phyloP scores from a whole-genome alignment of 2,329 filamentous ascomycete species.

The Aspergillus versicolor region DNA sequence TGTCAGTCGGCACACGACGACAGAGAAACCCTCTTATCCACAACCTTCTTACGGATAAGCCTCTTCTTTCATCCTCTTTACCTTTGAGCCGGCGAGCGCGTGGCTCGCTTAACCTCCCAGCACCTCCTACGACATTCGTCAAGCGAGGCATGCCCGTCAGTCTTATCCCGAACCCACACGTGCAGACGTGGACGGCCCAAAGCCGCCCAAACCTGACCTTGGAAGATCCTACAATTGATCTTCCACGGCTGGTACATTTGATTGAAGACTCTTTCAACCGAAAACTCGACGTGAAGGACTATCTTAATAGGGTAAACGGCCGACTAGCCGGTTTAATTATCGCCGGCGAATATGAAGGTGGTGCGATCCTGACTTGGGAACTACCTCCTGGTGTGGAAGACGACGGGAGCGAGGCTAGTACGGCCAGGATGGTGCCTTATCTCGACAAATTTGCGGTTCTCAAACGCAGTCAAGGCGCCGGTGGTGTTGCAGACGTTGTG shows the following conservation, averaged over 20 bases:
- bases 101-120: constrained; percentile 35
- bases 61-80: constrained; percentile 85
- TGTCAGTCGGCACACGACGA: constrained; percentile 55
- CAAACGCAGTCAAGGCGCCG: constrained; percentile 81
- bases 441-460: constrained; percentile 97
- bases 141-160: constrained; percentile 89
- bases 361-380: constrained; percentile 94
- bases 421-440: constrained; percentile 76
- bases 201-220: constrained; percentile 64
- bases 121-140: constrained; percentile 71
- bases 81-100: constrained; percentile 64
- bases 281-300: constrained; percentile 78
- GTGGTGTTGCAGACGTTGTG: constrained; percentile 90
- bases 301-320: constrained; percentile 74
- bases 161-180: constrained; percentile 71
- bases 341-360: constrained; percentile 94
- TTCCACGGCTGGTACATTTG: constrained; percentile 76
- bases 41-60: constrained; percentile 93
- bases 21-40: constrained; percentile 86
- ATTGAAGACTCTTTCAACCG: constrained; percentile 93
- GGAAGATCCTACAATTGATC: constrained; percentile 77
- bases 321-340: constrained; percentile 90
- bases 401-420: constrained; percentile 52
- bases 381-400: constrained; percentile 61
- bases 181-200: constrained; percentile 67